phyloP scores from a whole-genome alignment of 768 basidiomycete genomes.

The Calvatia gigantea region DNA sequence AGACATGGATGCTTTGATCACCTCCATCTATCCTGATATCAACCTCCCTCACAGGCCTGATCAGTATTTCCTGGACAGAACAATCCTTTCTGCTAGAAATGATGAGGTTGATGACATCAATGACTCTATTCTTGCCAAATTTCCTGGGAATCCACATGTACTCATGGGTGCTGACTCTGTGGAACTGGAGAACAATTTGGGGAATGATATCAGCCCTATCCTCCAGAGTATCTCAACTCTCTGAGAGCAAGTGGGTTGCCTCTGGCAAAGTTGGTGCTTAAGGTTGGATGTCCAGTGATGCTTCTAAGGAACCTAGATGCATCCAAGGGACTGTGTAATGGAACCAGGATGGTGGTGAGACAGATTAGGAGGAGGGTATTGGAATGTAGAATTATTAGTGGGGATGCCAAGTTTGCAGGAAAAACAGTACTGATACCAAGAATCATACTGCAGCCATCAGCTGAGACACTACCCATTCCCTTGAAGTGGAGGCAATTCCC shows the following conservation, averaged over 20 bases:
- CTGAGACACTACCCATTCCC: slow-evolving; percentile 19
- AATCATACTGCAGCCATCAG: neutral
- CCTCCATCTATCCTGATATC: neutral
- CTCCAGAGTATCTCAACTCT: neutral
- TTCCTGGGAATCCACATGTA: neutral
- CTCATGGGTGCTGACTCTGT: neutral
- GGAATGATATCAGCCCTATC: neutral
- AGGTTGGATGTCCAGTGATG: slow-evolving; percentile 22
- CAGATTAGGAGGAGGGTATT: slow-evolving; percentile 18
- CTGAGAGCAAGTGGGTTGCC: neutral
- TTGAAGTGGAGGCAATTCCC: slow-evolving; percentile 35
- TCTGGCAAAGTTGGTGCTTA: neutral
- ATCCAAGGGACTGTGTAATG: slow-evolving; percentile 26
- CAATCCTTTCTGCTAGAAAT: neutral
- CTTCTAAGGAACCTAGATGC: slow-evolving; percentile 28
- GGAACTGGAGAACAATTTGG: neutral
- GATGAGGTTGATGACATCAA: neutral
- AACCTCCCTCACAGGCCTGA: neutral
- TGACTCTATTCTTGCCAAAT: neutral
- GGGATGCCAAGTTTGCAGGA: slow-evolving; percentile 29
- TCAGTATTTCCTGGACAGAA: neutral
- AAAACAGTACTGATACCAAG: too few relatives aligned
- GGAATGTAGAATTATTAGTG: slow-evolving; percentile 30
- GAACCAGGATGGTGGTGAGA: slow-evolving; percentile 23
- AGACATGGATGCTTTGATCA: neutral